Conservation (phyloP, 345 rosid species). For the Mangifera indica region DNA sequence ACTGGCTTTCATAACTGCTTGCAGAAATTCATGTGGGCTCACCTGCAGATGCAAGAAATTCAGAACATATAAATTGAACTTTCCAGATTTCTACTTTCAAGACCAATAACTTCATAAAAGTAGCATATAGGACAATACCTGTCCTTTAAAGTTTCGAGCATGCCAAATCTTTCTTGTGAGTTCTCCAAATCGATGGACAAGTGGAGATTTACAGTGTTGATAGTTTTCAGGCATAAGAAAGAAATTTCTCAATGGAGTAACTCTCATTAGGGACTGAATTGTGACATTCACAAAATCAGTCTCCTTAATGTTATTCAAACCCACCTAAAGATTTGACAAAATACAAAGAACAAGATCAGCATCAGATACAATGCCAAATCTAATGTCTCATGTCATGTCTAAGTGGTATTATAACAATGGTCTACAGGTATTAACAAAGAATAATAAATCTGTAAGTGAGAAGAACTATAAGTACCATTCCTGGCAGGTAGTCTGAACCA, state of each 20-base stretch:
- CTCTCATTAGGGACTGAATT: constrained; percentile 77
- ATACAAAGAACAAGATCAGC: constrained; percentile 10
- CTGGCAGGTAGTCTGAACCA: constrained; percentile 98
- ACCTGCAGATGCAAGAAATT: constrained; percentile 51
- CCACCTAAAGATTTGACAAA: constrained; percentile 58
- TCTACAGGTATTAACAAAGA: background rate
- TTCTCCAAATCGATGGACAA: constrained; percentile 93
- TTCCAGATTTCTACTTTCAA: constrained; percentile 9
- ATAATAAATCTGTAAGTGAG: background rate
- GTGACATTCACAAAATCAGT: constrained; percentile 98
- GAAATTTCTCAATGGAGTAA: constrained; percentile 88
- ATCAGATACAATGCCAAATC: background rate
- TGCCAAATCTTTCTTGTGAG: constrained; percentile 70
- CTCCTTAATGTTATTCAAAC: constrained; percentile 88
- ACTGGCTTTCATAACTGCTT: constrained; percentile 96
- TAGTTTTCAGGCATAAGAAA: constrained; percentile 95
- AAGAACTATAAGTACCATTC: constrained; percentile 58
- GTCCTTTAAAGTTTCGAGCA: constrained; percentile 90
- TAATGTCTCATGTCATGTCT: background rate
- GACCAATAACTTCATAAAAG: constrained; percentile 9
- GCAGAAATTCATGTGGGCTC: constrained; percentile 98
- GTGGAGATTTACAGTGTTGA: constrained; percentile 73
- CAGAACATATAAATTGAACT: constrained; percentile 4
- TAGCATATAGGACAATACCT: constrained; percentile 43
- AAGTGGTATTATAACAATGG: background rate